Base-by-base conservation (phyloP, 1,139 yeast species). In the Blastobotrys proliferans region DNA sequence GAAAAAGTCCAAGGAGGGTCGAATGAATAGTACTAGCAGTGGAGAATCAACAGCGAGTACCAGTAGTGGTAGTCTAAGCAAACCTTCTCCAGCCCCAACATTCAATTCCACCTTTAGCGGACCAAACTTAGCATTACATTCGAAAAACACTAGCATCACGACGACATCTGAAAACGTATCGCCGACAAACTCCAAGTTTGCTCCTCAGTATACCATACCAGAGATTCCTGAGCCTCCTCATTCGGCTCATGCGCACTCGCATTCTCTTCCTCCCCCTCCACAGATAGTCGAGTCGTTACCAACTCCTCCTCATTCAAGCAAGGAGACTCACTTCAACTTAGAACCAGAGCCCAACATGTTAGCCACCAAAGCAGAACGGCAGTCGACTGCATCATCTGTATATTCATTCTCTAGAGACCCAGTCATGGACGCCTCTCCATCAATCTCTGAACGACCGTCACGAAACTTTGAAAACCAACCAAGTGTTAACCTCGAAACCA, bases 321-420 rank as follows among this genome's bases (percentile, higher is more conserved):
- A 16, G 4, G 13, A 25, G 20, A 35, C 30, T 10, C 38, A 35
- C 25, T 35, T 35, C 29, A 21, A 35, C 3, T 13, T 16, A 14
- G 34, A 30, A n/a, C 20, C 4, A 8, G 10, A 31, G 13, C 4
- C 18, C 22, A 8, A 16, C 16, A 31, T 6, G 10, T 17, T 14
- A 16, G 16, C 25, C 6, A 17, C 28, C 11, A 32, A 4, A 18
- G 24, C 3, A 4, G n/a, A 32, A 11, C 18, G 19, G 26, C 26
- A 22, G 4, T 50, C 53, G 1, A 16, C 44, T 2, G 50, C 54
- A 3, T 52, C 56, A 16, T 51, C 55, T 6, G 44, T 50, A 17
- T 52, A 52, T 36, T 47, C 53, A 3, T 34, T 36, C n/a, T 36
- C 49, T 3, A 40, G 34, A 16, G 54, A 51, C 31, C 51, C 51